Percentiles rank a stretch among this genome's conserved stretches.
phyloP scores from a whole-genome alignment of 1,139 yeast species.

The Blastobotrys buckinghamii region DNA sequence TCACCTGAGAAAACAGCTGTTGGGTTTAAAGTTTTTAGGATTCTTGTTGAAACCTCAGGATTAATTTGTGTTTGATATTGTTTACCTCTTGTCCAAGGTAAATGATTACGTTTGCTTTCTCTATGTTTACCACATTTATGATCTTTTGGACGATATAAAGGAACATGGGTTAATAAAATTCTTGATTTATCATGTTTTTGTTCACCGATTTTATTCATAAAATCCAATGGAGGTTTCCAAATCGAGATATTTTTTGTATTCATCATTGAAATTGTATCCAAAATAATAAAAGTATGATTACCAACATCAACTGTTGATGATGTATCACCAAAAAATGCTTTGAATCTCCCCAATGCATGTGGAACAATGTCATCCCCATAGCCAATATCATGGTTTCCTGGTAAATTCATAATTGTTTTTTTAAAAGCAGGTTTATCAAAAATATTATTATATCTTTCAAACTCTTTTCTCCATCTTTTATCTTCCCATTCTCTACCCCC shows the following conservation, averaged over 20 bases:
- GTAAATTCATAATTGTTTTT: constrained; percentile 49
- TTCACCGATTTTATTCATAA: constrained; percentile 33
- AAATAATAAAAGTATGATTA: constrained; percentile 67
- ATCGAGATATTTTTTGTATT: constrained; percentile 41
- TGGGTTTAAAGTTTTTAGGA: constrained; percentile 58
- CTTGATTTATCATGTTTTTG: constrained; percentile 47
- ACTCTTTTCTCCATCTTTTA: constrained; percentile 67
- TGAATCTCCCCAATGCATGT: constrained; percentile 54
- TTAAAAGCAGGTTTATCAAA: constrained; percentile 48
- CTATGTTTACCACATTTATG: constrained; percentile 63
- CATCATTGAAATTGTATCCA: constrained; percentile 79
- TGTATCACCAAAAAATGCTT: constrained; percentile 64
- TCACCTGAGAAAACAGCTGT: constrained; percentile 79
- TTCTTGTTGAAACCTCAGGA: constrained; percentile 48
- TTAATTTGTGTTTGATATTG: constrained; percentile 77
- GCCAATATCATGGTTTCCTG: constrained; percentile 97
- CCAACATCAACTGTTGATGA: constrained; percentile 56
- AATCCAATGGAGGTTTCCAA: constrained; percentile 38
- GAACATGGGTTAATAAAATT: constrained; percentile 73
- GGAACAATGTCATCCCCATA: constrained; percentile 63
- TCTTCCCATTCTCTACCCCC: constrained; percentile 91
- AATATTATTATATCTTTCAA: constrained; percentile 55
- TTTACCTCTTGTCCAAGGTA: constrained; percentile 57
- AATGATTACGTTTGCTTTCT: constrained; percentile 49
- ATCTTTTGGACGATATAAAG: constrained; percentile 54